Evolutionary conservation across 2,329 filamentous ascomycete species (phyloP), one percentile per base, ranked within the genome.

Genomic region (Penicillium brasilianum): DNA sequence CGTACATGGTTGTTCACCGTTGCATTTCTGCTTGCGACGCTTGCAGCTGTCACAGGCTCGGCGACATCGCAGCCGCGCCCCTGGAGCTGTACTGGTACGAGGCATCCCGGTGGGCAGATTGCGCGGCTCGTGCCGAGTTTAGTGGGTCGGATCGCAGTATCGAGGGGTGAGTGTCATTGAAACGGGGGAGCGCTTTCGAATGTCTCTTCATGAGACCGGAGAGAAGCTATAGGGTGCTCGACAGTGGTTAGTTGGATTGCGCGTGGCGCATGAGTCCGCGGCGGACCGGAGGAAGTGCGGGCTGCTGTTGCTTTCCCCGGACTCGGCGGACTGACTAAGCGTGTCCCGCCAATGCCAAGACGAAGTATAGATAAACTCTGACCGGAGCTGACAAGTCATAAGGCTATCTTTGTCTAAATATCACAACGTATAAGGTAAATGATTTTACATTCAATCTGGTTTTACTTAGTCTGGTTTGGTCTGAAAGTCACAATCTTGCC

Each of bases 1-100:
- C n/a, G 76, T 77, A 61, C 83, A 85, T 44, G 83, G 83, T 52
- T 80, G 75, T 53, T 78, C 74, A 41, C 83, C 83, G 61, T 84
- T 79, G 66, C 83, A 85, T 69, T 84, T 84, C 61, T 84, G 82
- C 64, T 82, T 83, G 55, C 81, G 74, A 25, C 77, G 68, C 64
- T 80, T 82, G 72, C 80, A 82, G 52, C 76, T 78, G 58, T 80
- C 76, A 66, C 80, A 82, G 16, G 79, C 79, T 55, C 76, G 72
- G 43, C 72, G 68, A 60, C 75, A 77, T 48, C 74, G 72, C 49
- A 76, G 72, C 22, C 74, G 72, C 30, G 69, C 69, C 10, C 74
- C 70, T 5, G 73, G 66, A 32, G 68, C 57, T 1, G 72, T 69
- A 57, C 68, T 75, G 18, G 71, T 72, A 56, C 71, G 67, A 60